These are phyloP conservation scores for Rutstroemia sp. DNA, from an alignment of 2,329 filamentous ascomycete genomes.

Conservation along the genomic window DNA sequence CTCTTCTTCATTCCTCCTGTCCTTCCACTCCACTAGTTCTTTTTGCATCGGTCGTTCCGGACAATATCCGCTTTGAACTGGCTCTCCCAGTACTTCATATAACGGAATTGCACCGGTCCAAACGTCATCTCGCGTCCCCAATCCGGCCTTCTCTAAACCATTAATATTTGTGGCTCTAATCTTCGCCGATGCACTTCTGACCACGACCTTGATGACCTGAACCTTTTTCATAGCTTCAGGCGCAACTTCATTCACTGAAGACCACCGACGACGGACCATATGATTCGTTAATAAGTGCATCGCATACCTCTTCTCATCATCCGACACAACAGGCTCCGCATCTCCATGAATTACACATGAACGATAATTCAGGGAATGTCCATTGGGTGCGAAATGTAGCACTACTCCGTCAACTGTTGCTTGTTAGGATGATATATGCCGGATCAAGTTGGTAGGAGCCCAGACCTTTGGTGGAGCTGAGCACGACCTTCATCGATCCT, in stretches of 20 bases:
- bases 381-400: conserved; percentile 69
- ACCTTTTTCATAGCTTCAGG: conserved; percentile 3
- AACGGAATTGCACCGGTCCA: conserved; percentile 17
- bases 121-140: conserved; percentile 22
- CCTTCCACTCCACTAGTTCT: background rate
- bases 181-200: conserved; percentile 10
- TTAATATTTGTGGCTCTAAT: conserved; percentile 7
- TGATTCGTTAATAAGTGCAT: conserved; percentile 7
- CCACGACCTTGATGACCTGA: conserved; percentile 7
- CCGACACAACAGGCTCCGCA: conserved; percentile 56
- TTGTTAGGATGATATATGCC: too few relatives aligned
- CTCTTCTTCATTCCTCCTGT: background rate
- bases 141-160: background rate
- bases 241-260: background rate
- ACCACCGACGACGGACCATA: conserved; percentile 5
- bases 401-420: conserved; percentile 61
- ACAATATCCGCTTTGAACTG: conserved; percentile 5
- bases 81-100: background rate
- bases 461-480: conserved; percentile 13
- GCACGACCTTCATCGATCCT: background rate
- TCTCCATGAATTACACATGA: conserved; percentile 64
- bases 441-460: background rate
- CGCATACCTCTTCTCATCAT: conserved; percentile 43
- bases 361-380: conserved; percentile 80
- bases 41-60: background rate